Percentiles rank a stretch among this genome's conserved stretches.
phyloP scores from a whole-genome alignment of 1,284 basidiomycete genomes.

The Naganishia sp. region DNA sequence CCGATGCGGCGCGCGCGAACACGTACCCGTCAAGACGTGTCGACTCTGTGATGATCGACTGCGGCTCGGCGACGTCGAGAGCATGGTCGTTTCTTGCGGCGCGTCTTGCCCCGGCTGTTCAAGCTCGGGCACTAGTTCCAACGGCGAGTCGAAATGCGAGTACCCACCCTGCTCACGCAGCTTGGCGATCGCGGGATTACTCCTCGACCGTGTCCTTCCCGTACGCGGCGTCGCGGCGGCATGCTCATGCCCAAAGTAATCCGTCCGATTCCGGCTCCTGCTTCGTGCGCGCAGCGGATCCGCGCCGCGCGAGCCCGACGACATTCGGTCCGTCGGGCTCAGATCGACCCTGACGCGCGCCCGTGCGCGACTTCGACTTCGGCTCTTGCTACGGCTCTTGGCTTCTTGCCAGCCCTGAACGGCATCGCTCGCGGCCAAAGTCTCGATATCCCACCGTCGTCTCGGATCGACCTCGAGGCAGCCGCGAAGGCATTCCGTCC shows the following conservation, averaged over 20 bases:
- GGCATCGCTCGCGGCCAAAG: conserved; percentile 75
- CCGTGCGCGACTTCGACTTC: conserved; percentile 36
- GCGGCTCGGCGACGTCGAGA: background rate
- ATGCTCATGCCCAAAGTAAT: conserved; percentile 12
- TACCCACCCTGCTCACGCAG: conserved; percentile 8
- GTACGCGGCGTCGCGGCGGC: background rate
- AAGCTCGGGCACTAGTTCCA: conserved; percentile 12
- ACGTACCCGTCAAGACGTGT: background rate
- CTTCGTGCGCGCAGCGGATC: conserved; percentile 5
- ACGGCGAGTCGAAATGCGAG: conserved; percentile 21
- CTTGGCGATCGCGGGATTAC: conserved; percentile 3
- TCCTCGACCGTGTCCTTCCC: conserved; percentile 13
- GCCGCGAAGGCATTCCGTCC: conserved; percentile 70
- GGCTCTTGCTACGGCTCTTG: conserved; percentile 40
- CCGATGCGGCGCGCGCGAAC: background rate
- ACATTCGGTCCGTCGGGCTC: conserved; percentile 15
- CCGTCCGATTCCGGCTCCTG: conserved; percentile 14
- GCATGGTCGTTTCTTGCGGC: background rate
- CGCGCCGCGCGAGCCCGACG: background rate
- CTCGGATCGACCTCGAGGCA: conserved; percentile 67
- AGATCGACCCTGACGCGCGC: background rate
- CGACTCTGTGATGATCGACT: conserved; percentile 10
- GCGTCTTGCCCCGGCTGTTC: background rate
- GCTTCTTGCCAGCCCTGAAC: conserved; percentile 67
- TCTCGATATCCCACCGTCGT: conserved; percentile 70